Percentiles rank a stretch among this genome's conserved stretches.
phyloP scores from a whole-genome alignment of 371 early-diverging fungal genomes.

The Rhizomucor miehei region DNA sequence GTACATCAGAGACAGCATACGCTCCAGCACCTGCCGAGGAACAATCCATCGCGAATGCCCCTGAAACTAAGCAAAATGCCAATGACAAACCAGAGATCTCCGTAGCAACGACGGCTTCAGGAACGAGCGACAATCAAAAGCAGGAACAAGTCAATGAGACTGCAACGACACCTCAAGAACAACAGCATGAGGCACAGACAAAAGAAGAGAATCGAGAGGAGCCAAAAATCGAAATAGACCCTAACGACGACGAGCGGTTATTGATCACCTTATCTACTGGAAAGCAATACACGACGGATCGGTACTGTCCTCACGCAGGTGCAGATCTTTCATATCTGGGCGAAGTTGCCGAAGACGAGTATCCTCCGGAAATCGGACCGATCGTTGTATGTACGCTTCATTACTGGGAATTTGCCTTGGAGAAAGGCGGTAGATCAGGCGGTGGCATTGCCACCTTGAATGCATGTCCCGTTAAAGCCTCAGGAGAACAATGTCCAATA shows the following conservation, averaged over 20 bases:
- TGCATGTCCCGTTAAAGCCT: conserved; percentile 33
- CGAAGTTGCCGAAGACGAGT: conserved; percentile 37
- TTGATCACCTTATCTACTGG: conserved; percentile 42
- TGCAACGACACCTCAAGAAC: not conserved
- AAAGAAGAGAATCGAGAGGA: conserved; percentile 10
- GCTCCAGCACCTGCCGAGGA: not conserved
- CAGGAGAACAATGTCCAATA: conserved; percentile 4
- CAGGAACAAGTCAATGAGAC: not conserved
- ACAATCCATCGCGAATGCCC: not conserved
- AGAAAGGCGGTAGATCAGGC: conserved; percentile 34
- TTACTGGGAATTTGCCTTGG: conserved; percentile 49
- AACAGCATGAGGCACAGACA: not conserved
- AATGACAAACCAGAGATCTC: not conserved
- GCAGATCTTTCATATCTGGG: conserved; percentile 42
- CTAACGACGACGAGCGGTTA: conserved; percentile 37
- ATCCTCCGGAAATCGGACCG: conserved; percentile 49
- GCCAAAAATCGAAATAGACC: conserved; percentile 32
- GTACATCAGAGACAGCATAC: not conserved
- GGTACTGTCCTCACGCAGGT: conserved; percentile 55
- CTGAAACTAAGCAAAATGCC: not conserved
- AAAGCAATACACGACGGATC: conserved; percentile 36
- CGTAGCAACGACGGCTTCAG: too few relatives aligned
- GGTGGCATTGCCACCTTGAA: conserved; percentile 34
- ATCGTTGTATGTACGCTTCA: conserved; percentile 40
- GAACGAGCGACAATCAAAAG: too few relatives aligned